A percentile compares a stretch with the other conserved stretches of the same genome.
phyloP scores from a whole-genome alignment of 495 filamentous ascomycete genomes.

The Niebla homalea region DNA sequence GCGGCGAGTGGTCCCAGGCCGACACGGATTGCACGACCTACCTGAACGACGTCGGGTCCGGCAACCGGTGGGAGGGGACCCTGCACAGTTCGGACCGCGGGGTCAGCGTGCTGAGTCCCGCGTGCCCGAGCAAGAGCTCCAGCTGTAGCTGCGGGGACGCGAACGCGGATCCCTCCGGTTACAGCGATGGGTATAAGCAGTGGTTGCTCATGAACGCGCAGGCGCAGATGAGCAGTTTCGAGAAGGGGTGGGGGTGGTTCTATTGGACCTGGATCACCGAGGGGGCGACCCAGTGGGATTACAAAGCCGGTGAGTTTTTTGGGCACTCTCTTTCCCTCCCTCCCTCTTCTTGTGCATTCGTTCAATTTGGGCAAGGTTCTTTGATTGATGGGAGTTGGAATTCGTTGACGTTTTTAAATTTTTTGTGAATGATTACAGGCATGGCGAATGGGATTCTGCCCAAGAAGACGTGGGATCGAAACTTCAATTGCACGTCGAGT shows the following conservation, averaged over 20 bases:
- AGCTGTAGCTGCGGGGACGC: constrained; percentile 61
- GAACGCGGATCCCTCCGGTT: constrained; percentile 56
- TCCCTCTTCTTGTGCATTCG: neutral
- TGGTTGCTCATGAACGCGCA: constrained; percentile 84
- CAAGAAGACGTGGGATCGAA: constrained; percentile 55
- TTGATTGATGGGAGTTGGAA: neutral
- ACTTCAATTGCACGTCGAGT: constrained; percentile 57
- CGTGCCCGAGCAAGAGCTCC: constrained; percentile 52
- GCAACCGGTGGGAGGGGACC: constrained; percentile 85
- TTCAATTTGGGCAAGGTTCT: neutral
- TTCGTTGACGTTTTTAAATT: neutral
- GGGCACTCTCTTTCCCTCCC: neutral
- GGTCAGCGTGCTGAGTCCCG: constrained; percentile 42
- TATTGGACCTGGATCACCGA: constrained; percentile 93
- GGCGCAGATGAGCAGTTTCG: constrained; percentile 88
- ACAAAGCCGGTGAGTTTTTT: constrained; percentile 36
- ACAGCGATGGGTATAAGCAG: constrained; percentile 63
- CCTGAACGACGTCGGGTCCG: constrained; percentile 80
- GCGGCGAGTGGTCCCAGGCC: constrained; percentile 96
- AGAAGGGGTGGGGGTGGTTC: constrained; percentile 90
- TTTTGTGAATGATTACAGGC: constrained; percentile 33
- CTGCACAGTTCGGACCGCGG: constrained; percentile 43
- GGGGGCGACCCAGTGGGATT: constrained; percentile 83
- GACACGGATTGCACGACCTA: constrained; percentile 88
- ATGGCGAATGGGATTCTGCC: constrained; percentile 77